Evolutionary conservation across 108 stramenopile genomes (phyloP), one percentile per base, ranked within the genome.

Genomic region (Pseudonitzschia pungens): DNA sequence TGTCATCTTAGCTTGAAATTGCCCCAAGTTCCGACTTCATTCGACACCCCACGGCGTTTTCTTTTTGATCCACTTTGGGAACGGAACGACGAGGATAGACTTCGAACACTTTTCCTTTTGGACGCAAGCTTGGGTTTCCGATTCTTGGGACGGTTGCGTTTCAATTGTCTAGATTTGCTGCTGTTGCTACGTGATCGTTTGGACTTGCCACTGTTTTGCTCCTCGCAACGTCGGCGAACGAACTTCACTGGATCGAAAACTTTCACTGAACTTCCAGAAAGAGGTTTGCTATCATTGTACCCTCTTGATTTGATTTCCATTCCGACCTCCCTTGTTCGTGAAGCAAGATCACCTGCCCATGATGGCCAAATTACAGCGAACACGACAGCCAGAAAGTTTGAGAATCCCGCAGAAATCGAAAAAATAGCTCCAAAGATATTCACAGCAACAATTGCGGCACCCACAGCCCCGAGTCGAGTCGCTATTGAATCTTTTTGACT

Each of bases 391-490:
- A 77, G 11, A 26, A 78, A 0, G 22, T 43, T 72, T 42, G 84
- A 64, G 26, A 89, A 40, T 14, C 36, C 51, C 9, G 88, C 79
- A 21, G 85, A 81, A 31, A 81, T 41, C 20, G 79, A 63, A 77
- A 84, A 89, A 15, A 86, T 22, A 14, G 85, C 83, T 15, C 88
- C 88, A 20, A 64, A 43, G 20, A 81, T 27, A 63, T 84, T 80
- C 16, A 84, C 69, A 2, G 44, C 57, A 14, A 77, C 65, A 26
- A 83, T 21, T 5, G 82, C 76, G 14, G 69, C 76, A 7, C 80
- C 26, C 16, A 75, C 71, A 16, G 84, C 71, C 12, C 78, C 83
- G 28, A 79, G 29, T 28, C 84, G 45, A 22, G 68, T 59, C 20
- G 52, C 44, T 6, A 76, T 15, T 15, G 57, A 44, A 15, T 67